Base-by-base conservation (phyloP, 2,329 filamentous ascomycete genomes). In the Trichoderma aggressivum region DNA sequence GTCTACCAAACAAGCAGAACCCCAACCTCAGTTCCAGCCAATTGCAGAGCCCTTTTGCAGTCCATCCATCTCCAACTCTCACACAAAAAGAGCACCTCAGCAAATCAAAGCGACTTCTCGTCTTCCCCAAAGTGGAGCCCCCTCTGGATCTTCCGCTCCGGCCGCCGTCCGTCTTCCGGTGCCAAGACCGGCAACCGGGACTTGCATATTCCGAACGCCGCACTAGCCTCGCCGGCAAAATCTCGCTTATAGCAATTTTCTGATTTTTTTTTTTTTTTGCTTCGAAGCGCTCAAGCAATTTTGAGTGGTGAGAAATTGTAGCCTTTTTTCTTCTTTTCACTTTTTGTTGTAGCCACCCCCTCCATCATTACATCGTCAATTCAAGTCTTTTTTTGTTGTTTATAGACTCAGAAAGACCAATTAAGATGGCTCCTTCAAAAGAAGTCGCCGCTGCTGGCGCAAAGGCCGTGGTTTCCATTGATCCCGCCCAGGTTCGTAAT, bases 401-500 rank as follows among this genome's bases (percentile, higher is more conserved):
- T 28, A 16, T 16, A 21, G 32, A 26, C 7, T 53, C 56, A n/a
- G 5, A 28, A 55, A 68, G 12, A 30, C 43, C 5, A 26, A 70
- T 50, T 34, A 73, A 79, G 73, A 84, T 84, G 83, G 79, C 81
- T 30, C 79, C 81, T 72, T 83, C 82, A 71, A 84, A 82, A 75
- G 78, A 82, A 72, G 75, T 84, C 69, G 79, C 76, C 70, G 76
- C 76, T 58, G 74, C 77, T 56, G 76, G 77, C 75, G 76, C 80
- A 21, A 76, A 77, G 65, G 77, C 78, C 61, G 72, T 80, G 55
- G 75, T 77, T 39, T 72, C 78, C 39, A 81, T 85, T 76, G 80
- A 82, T 73, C 80, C 82, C 14, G 82, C 83, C 30, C 82, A 84
- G 82, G 82, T 84, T 71, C 16, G 78, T 76, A 24, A 18, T 12